Conservation (phyloP, 1,284 basidiomycete genomes). For the Termitomyces sp. region DNA sequence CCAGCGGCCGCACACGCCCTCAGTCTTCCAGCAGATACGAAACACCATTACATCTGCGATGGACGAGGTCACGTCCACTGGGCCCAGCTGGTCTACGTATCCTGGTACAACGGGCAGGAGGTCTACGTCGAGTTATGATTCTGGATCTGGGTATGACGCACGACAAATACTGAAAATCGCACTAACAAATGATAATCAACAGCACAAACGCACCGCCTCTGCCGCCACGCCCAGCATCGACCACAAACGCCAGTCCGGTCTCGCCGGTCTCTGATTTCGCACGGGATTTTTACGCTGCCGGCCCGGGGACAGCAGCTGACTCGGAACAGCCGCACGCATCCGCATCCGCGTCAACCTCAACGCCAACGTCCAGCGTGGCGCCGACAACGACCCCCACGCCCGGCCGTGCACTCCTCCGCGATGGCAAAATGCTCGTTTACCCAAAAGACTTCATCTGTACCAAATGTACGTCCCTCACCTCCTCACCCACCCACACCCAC, state of each 20-base stretch:
- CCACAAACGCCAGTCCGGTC: slow-evolving; percentile 11
- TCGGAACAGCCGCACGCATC: background rate
- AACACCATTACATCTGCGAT: background rate
- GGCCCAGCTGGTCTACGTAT: background rate
- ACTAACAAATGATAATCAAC: background rate
- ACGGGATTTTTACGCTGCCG: slow-evolving; percentile 49
- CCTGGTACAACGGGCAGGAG: background rate
- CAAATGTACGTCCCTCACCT: slow-evolving; percentile 47
- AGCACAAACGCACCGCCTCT: background rate
- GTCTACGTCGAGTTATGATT: background rate
- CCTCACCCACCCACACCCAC: background rate
- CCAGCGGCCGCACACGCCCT: background rate
- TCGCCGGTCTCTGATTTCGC: slow-evolving; percentile 45
- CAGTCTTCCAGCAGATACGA: background rate
- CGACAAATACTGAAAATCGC: background rate
- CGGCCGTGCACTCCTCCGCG: slow-evolving; percentile 57
- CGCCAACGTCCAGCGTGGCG: slow-evolving; percentile 14
- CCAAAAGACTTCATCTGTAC: slow-evolving; percentile 53
- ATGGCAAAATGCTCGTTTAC: slow-evolving; percentile 62
- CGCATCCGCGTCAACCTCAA: background rate
- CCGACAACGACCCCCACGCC: slow-evolving; percentile 60
- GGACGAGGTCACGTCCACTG: background rate
- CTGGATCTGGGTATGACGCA: background rate
- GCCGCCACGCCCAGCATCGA: slow-evolving; percentile 13
- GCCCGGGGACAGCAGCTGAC: slow-evolving; percentile 18